Base-by-base conservation (phyloP, 495 filamentous ascomycete species). In the Hypoxylon fragiforme region DNA sequence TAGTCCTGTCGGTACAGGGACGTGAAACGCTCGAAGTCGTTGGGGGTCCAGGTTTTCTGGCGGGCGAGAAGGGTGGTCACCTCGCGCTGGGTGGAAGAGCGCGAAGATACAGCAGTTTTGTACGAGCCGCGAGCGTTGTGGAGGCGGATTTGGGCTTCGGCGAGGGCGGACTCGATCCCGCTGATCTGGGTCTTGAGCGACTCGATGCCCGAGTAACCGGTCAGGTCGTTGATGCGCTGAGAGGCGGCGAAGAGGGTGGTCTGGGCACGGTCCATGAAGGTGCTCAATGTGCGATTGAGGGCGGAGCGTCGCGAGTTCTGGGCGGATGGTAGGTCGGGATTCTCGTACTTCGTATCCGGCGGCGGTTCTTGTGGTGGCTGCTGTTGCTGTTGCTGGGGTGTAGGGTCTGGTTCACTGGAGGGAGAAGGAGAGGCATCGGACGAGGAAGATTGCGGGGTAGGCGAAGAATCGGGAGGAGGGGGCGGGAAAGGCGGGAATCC, bases 21-120 rank as follows among this genome's bases (percentile, higher is more conserved):
- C 24, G 95, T 98, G 80, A 97, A 98, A 34, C 94, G 86, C 68
- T 98, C 94, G 19, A 98, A 81, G 75, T 98, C 94, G 0, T 74
- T 60, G 0, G 91, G 81, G 4, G 84, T 86, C 94, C 94, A 98
- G 16, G 85, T 86, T 66, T 96, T 88, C 70, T 98, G 97, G 47
- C 94, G 83, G 57, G 96, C 92, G 3, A 98, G 82, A 18, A 98
- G 83, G 26, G 88, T 85, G 35, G 96, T 97, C 7, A 98, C 91
- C 77, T 98, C 95, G 50, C 95, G 88, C 76, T 97, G 95, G 3
- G 91, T 92, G 13, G 88, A 75, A 8, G 89, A 88, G 50, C 94
- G 87, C 49, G 85, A 81, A 42, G 83, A 77, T 32, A 94, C 91
- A 6, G 92, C 87, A 6, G 78, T 73, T 42, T 91, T 84, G 73